A percentile compares a stretch with the other conserved stretches of the same genome.
Conservation (phyloP, 2,329 filamentous ascomycete genomes). For the Trichoderma asperellum region DNA sequence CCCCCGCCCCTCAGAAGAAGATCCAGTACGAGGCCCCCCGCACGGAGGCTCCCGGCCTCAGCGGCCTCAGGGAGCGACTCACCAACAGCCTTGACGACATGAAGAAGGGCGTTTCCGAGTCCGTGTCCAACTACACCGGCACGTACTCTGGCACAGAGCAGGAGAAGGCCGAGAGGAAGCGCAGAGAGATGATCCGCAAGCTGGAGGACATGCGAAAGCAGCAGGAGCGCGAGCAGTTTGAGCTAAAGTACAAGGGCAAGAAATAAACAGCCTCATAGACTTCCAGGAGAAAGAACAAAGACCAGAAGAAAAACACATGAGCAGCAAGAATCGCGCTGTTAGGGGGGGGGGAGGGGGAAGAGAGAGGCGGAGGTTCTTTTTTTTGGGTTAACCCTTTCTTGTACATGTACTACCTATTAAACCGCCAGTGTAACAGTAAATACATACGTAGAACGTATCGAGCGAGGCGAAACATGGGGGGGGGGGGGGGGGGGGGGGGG, state of each 20-base stretch:
- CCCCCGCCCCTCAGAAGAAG: constrained; percentile 24
- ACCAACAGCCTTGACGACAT: constrained; percentile 42
- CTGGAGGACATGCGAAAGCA: constrained; percentile 43
- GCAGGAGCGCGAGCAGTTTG: constrained; percentile 45
- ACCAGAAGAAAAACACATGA: not conserved
- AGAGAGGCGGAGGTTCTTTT: not conserved
- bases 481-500: too few relatives aligned
- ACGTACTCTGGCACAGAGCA: constrained; percentile 39
- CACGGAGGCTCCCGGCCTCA: not conserved
- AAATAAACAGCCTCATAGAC: constrained; percentile 27
- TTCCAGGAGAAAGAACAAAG: not conserved
- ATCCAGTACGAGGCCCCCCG: constrained; percentile 45
- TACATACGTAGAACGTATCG: constrained; percentile 10
- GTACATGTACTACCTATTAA: constrained; percentile 13
- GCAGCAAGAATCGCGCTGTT: not conserved
- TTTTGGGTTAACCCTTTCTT: constrained; percentile 7
- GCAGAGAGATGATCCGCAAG: constrained; percentile 42
- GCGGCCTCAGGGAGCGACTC: constrained; percentile 37
- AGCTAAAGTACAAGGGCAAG: constrained; percentile 47
- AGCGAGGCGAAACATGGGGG: not conserved
- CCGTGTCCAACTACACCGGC: constrained; percentile 43
- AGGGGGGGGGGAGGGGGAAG: not conserved
- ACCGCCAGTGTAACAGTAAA: constrained; percentile 11
- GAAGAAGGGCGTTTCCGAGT: constrained; percentile 45
- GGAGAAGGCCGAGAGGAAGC: constrained; percentile 44